Base-by-base conservation (phyloP, 768 basidiomycete genomes). In the Stropharia rugosoannulata region DNA sequence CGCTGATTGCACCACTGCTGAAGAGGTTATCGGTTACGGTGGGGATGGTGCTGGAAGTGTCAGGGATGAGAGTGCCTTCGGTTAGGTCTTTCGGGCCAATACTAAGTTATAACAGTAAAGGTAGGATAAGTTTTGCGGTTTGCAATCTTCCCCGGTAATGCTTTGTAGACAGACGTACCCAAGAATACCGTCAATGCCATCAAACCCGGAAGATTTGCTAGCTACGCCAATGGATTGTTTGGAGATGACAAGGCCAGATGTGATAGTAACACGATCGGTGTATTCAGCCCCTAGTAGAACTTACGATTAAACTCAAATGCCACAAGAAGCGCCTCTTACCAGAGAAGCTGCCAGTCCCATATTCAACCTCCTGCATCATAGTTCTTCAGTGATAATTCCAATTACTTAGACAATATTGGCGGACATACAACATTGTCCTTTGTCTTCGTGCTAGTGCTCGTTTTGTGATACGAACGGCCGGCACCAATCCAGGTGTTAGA, bases 401-500 rank as follows among this genome's bases (percentile, higher is more conserved):
- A 19, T n/a, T 39, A 22, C 22, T 22, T 22, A 4, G 22, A 22
- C 22, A 42, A 25, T 29, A 15, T 49, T 42, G 35, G 36, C 35
- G 8, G 38, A 39, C 66, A 75, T 54, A 70, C 57, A 80, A 87
- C 82, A n/a, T 62, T 11, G 46, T 81, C 55, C 0, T 58, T 54
- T n/a, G 83, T 86, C 59, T 72, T 47, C 5, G 39, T 63, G 51
- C 81, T 84, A n/a, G 82, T 79, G 45, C 71, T 71, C 4, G 86
- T 86, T 55, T 54, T 48, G 16, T 62, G 63, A 61, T 84, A 87
- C 1, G 66, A 4, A n/a, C 62, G 69, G 3, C 11, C 15, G 3
- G 86, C 83, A 18, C 85, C 85, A 39, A 88, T 69, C 85, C 86
- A 87, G 18, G 85, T 87, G 68, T 86, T 87, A n/a, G 85, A 85